phyloP scores from a whole-genome alignment of 805 yeast genomes.

The Kluyveromyces lactis region DNA sequence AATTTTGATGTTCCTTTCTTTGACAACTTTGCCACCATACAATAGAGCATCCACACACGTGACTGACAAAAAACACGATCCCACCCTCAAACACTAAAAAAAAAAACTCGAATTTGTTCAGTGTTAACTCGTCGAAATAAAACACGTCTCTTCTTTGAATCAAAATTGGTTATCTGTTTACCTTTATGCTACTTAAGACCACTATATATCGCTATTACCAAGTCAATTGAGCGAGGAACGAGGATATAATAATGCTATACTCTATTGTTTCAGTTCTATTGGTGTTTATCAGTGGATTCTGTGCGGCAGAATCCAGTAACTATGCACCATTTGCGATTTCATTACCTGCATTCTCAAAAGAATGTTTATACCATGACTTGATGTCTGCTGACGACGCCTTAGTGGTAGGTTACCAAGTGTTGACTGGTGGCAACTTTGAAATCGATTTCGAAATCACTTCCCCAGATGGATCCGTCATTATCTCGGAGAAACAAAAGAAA shows the following conservation, averaged over 20 bases:
- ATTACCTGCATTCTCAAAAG: constrained; percentile 36
- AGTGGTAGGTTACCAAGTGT: constrained; percentile 42
- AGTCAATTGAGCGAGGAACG: too few species aligned
- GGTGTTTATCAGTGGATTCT: constrained; percentile 3
- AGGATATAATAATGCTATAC: neutral
- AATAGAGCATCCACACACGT: too few species aligned
- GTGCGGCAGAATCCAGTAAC: constrained; percentile 16
- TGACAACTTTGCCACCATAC: too few species aligned
- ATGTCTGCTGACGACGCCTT: constrained; percentile 31
- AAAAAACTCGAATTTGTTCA: too few species aligned
- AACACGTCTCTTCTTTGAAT: too few species aligned
- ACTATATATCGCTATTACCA: too few species aligned
- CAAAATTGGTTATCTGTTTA: too few species aligned
- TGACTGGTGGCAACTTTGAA: constrained; percentile 61
- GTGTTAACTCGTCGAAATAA: too few species aligned
- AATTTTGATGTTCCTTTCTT: neutral
- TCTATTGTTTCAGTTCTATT: neutral
- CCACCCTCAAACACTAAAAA: too few species aligned
- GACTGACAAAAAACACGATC: too few species aligned
- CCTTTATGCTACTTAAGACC: too few species aligned
- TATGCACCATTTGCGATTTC: constrained; percentile 31
- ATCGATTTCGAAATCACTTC: constrained; percentile 53
- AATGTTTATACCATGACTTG: constrained; percentile 35
- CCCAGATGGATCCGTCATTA: constrained; percentile 43
- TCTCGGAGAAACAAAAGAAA: constrained; percentile 47